Evolutionary conservation across 169 alveolate species (phyloP).

Genomic region (Plasmodium cynomolgi): DNA sequence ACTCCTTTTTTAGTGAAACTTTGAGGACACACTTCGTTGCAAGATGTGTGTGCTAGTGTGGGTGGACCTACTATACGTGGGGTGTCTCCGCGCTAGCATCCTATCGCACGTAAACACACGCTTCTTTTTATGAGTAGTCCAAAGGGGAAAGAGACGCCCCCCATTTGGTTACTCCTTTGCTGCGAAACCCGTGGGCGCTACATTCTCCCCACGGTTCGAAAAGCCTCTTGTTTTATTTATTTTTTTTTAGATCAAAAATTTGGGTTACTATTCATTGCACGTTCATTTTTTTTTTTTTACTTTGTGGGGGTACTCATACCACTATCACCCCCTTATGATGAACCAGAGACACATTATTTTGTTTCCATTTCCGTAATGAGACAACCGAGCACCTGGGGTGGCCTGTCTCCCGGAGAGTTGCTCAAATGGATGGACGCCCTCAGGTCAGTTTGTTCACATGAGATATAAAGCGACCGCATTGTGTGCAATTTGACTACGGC

Average conservation of each 20-base stretch:
- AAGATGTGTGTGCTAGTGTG: neutral
- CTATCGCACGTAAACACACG: neutral
- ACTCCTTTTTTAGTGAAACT: neutral
- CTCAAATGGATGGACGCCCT: neutral
- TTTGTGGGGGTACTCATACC: neutral
- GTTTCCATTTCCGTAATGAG: neutral
- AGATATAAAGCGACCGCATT: neutral
- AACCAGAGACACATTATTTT: neutral
- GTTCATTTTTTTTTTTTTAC: neutral
- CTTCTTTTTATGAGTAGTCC: neutral
- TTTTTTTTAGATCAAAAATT: neutral
- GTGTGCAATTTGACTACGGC: neutral
- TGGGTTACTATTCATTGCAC: neutral
- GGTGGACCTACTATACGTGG: neutral
- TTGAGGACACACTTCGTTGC: neutral
- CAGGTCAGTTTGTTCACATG: neutral
- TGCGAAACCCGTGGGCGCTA: neutral
- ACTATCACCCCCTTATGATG: neutral
- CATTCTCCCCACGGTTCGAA: neutral
- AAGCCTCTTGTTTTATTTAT: neutral
- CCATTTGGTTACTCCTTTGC: neutral
- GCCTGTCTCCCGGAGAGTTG: neutral
- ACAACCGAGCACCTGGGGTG: neutral
- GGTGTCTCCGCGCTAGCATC: neutral
- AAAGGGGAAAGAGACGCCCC: neutral